These are phyloP conservation scores for Geoglossum cookeanum DNA, from an alignment of 2,329 filamentous ascomycete species.

Conservation along the genomic window DNA sequence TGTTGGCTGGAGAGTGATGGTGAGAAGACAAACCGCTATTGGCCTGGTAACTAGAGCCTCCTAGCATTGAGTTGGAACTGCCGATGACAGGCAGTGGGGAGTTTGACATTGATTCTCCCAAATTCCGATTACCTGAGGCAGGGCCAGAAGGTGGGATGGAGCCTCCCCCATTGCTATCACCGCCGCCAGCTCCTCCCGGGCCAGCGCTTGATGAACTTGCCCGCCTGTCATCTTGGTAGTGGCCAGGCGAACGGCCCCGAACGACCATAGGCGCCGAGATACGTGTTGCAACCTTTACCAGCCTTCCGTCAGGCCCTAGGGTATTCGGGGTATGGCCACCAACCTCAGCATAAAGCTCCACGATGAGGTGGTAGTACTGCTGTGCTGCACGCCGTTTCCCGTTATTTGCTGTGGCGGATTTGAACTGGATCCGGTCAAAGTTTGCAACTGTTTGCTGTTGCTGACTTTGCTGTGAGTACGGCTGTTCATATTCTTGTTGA, in stretches of 20 bases:
- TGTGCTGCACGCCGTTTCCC: slow-evolving; percentile 78
- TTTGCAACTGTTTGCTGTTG: slow-evolving; percentile 19
- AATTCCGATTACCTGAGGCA: not conserved
- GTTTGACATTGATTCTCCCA: not conserved
- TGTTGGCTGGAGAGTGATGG: not conserved
- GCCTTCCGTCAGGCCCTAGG: slow-evolving; percentile 30
- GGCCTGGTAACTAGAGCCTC: slow-evolving; percentile 1
- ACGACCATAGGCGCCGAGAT: slow-evolving; percentile 72
- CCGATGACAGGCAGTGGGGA: not conserved
- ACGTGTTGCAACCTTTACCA: slow-evolving; percentile 50
- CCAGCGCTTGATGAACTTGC: slow-evolving; percentile 53
- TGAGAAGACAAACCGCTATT: not conserved
- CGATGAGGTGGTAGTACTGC: slow-evolving; percentile 80
- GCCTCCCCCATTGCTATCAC: slow-evolving; percentile 19
- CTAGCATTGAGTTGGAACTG: slow-evolving; percentile 1
- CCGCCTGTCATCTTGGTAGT: slow-evolving; percentile 54
- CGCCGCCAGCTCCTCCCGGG: slow-evolving; percentile 40
- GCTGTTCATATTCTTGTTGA: slow-evolving; percentile 7
- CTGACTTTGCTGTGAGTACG: slow-evolving; percentile 26
- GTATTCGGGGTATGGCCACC: slow-evolving; percentile 13
- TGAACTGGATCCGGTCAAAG: slow-evolving; percentile 88
- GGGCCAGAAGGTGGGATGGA: slow-evolving; percentile 6
- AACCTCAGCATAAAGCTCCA: slow-evolving; percentile 61
- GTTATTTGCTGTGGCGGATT: slow-evolving; percentile 84
- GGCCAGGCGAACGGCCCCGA: slow-evolving; percentile 64